A percentile compares a stretch with the other conserved stretches of the same genome.
These are phyloP conservation scores for Coniochaeta pulveracea DNA, from an alignment of 2,329 filamentous ascomycete species.

Conservation along the genomic window DNA sequence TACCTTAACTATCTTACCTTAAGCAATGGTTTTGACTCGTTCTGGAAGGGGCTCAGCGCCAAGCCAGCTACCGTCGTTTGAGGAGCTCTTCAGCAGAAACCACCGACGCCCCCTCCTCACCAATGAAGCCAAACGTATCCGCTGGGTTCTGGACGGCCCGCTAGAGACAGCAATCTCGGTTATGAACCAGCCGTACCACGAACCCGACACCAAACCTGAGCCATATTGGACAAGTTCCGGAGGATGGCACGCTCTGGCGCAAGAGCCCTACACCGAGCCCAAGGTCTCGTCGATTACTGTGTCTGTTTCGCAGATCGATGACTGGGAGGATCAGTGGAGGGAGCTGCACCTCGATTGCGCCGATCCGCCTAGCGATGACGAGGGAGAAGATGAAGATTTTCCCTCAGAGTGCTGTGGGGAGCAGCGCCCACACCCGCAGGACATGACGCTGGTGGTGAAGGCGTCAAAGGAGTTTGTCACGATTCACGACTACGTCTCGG, in stretches of 20 bases:
- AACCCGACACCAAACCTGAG: not conserved
- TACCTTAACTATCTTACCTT: no score
- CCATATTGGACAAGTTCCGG: not conserved
- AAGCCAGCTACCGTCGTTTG: not conserved
- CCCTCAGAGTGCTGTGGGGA: constrained; percentile 2
- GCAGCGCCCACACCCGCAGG: constrained; percentile 1
- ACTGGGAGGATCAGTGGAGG: constrained; percentile 6
- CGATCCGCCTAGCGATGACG: not conserved
- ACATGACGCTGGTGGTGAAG: constrained; percentile 7
- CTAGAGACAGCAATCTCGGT: constrained; percentile 1
- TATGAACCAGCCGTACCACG: not conserved
- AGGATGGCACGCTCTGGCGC: constrained; percentile 4
- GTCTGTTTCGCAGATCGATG: constrained; percentile 2
- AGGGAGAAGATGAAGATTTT: not conserved
- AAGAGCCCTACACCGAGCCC: constrained; percentile 5
- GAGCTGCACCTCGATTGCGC: not conserved
- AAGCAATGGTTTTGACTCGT: not conserved
- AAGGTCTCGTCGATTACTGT: constrained; percentile 7
- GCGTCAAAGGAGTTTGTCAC: constrained; percentile 19
- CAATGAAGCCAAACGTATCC: not conserved
- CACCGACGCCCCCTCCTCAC: not conserved
- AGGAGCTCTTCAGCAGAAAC: not conserved
- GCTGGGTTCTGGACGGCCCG: constrained; percentile 1
- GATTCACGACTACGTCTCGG: constrained; percentile 8
- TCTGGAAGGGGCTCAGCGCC: not conserved